These are phyloP conservation scores for Crotalaria pallida DNA, from an alignment of 306 rosid species.

Conservation along the genomic window DNA sequence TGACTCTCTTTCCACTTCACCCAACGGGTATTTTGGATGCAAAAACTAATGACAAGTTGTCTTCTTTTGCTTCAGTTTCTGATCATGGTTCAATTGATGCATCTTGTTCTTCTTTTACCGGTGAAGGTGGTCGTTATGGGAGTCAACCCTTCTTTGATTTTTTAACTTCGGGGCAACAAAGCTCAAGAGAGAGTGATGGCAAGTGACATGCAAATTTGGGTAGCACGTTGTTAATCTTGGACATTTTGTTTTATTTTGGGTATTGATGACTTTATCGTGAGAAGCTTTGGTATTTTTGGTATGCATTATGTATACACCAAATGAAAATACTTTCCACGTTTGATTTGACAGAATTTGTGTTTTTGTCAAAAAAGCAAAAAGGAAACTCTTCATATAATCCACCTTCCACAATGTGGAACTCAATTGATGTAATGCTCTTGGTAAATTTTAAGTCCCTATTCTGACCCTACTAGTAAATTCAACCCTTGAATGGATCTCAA, in stretches of 20 bases:
- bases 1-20: constrained; percentile 54
- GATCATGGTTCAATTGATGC: neutral
- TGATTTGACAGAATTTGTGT: neutral
- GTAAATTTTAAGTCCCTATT: constrained; percentile 16
- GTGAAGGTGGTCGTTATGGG: neutral
- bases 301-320: neutral
- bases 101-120: neutral
- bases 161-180: neutral
- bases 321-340: neutral
- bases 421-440: constrained; percentile 4
- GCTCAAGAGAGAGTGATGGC: neutral
- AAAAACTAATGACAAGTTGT: neutral
- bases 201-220: neutral
- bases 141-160: constrained; percentile 5
- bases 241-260: neutral
- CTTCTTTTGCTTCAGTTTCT: neutral
- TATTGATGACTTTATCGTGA: neutral
- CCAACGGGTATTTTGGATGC: constrained; percentile 47
- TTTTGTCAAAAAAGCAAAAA: constrained; percentile 17
- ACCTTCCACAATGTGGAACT: constrained; percentile 21
- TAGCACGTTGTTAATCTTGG: neutral
- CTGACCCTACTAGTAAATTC: constrained; percentile 15
- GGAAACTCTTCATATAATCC: constrained; percentile 24
- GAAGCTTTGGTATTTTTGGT: neutral
- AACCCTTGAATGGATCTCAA: neutral